Evolutionary conservation across 129 eudicot genomes (phyloP).

Genomic region (Pseudognaphalium luteoalbum): DNA sequence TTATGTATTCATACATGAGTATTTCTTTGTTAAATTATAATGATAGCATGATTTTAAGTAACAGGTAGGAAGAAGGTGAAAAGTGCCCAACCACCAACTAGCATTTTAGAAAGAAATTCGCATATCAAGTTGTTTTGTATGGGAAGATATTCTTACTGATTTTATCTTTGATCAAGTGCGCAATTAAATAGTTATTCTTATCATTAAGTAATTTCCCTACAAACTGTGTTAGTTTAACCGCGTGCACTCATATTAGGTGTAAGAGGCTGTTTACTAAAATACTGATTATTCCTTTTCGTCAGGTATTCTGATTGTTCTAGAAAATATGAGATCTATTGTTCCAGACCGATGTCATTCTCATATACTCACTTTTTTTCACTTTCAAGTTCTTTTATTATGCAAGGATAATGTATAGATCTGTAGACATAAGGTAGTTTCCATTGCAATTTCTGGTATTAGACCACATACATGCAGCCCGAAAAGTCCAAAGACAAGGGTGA

Average conservation of each 20-base stretch:
- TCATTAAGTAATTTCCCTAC: too few relatives aligned
- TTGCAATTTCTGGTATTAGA: constrained; percentile 28
- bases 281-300: neutral
- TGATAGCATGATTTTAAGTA: too few relatives aligned
- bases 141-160: too few relatives aligned
- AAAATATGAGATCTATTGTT: constrained; percentile 18
- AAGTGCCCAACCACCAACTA: too few relatives aligned
- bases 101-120: too few relatives aligned
- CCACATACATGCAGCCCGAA: constrained; percentile 22
- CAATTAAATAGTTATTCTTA: too few relatives aligned
- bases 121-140: too few relatives aligned
- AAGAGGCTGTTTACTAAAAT: constrained; percentile 11
- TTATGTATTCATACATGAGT: too few relatives aligned
- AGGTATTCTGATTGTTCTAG: constrained; percentile 13
- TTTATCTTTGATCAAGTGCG: too few relatives aligned
- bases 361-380: constrained; percentile 26
- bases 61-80: too few relatives aligned
- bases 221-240: too few relatives aligned
- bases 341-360: constrained; percentile 2
- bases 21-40: too few relatives aligned
- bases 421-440: constrained; percentile 15
- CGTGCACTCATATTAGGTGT: neutral
- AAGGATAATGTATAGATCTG: constrained; percentile 29
- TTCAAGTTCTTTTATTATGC: constrained; percentile 20
- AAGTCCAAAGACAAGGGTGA: constrained; percentile 17